A percentile compares a stretch with the other conserved stretches of the same genome.
Conservation (phyloP, 2,329 filamentous ascomycete species). For the Capronia epimyces region DNA sequence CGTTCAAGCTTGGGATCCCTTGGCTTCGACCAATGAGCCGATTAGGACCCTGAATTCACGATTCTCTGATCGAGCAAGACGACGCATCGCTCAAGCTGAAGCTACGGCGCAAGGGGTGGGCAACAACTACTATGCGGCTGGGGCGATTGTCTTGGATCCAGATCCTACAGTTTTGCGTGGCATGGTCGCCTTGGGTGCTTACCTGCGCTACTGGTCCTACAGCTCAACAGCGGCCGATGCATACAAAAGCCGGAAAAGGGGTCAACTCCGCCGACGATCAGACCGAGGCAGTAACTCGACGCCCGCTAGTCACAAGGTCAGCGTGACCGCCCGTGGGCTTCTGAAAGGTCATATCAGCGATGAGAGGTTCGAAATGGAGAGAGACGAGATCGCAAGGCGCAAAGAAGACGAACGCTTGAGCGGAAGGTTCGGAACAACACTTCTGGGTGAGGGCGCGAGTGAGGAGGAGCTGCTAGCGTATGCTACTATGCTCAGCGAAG, state of each 20-base stretch:
- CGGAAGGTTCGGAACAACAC: conserved; percentile 75
- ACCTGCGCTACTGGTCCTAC: conserved; percentile 89
- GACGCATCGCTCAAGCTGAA: conserved; percentile 63
- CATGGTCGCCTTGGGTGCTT: conserved; percentile 77
- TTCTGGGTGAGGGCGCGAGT: conserved; percentile 53
- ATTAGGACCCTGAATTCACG: conserved; percentile 82
- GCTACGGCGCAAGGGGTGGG: conserved; percentile 62
- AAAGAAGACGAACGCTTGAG: conserved; percentile 67
- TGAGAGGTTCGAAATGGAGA: conserved; percentile 74
- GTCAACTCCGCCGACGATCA: conserved; percentile 56
- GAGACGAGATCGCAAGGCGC: conserved; percentile 61
- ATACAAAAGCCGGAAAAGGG: conserved; percentile 71
- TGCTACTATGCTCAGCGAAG: conserved; percentile 58
- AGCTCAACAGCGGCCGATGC: conserved; percentile 72
- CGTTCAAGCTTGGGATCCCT: conserved; percentile 94
- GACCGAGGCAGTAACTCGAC: conserved; percentile 57
- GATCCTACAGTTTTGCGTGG: conserved; percentile 81
- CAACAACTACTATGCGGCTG: conserved; percentile 72
- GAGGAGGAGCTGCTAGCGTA: conserved; percentile 61
- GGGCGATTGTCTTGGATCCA: conserved; percentile 79
- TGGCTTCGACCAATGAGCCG: conserved; percentile 71
- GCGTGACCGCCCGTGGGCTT: conserved; percentile 60
- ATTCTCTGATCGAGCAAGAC: conserved; percentile 74
- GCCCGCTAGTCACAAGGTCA: conserved; percentile 52
- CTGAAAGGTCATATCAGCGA: conserved; percentile 77